Evolutionary conservation across 2,329 filamentous ascomycete species (phyloP).

Genomic region (Aspergillus vadensis): DNA sequence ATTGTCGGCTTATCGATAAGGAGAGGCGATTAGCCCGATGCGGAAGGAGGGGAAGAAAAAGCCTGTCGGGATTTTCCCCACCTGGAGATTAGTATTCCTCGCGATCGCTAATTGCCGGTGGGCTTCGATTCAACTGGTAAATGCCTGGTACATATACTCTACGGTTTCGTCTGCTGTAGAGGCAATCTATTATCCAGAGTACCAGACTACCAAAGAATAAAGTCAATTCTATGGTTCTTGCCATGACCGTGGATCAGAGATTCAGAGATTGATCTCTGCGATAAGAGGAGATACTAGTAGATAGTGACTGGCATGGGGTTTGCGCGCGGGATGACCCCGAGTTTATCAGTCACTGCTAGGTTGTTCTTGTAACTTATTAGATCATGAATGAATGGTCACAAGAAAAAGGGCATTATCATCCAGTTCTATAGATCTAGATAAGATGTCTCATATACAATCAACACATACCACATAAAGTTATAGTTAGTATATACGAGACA

Average conservation of each 20-base stretch:
- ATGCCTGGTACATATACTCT: not conserved
- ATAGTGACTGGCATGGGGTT: too few relatives aligned
- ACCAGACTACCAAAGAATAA: not conserved
- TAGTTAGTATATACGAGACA: too few relatives aligned
- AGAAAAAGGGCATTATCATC: too few relatives aligned
- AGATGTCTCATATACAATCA: not conserved
- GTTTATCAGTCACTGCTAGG: too few relatives aligned
- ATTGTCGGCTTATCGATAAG: conserved; percentile 31
- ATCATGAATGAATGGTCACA: too few relatives aligned
- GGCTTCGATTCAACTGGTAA: not conserved
- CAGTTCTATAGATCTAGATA: not conserved
- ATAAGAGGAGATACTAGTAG: not conserved
- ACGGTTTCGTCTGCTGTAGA: too few relatives aligned
- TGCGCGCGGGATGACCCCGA: too few relatives aligned
- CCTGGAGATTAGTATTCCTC: not conserved
- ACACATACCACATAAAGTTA: too few relatives aligned
- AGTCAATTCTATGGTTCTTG: not conserved
- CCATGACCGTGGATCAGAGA: not conserved
- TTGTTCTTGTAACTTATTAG: too few relatives aligned
- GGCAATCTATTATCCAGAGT: too few relatives aligned
- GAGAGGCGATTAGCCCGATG: conserved; percentile 15
- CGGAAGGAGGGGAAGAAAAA: conserved; percentile 2
- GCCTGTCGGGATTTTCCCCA: not conserved
- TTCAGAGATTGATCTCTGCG: not conserved
- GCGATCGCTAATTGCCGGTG: not conserved